These are phyloP conservation scores for Solanum tacnaense DNA, from an alignment of 257 asterid species.

Conservation along the genomic window DNA sequence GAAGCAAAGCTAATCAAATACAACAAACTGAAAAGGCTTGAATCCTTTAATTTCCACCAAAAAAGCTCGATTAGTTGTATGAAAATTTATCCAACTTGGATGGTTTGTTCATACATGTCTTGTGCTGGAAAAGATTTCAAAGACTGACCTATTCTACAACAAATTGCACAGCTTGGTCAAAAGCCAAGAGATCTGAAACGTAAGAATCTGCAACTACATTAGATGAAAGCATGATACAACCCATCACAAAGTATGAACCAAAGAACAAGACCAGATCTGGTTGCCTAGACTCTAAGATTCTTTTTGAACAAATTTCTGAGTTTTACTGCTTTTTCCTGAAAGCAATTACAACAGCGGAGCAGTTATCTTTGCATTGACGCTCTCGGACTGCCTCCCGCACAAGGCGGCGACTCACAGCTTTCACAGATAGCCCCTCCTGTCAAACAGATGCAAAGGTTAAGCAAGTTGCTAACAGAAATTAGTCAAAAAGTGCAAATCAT, in stretches of 20 bases:
- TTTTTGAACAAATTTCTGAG: neutral
- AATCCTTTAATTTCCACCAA: neutral
- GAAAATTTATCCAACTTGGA: neutral
- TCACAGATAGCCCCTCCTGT: conserved; percentile 59
- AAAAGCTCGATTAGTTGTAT: neutral
- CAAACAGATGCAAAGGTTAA: conserved; percentile 1
- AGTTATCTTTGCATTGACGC: conserved; percentile 82
- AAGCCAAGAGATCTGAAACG: neutral
- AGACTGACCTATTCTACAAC: neutral
- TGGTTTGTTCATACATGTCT: neutral
- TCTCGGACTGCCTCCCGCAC: conserved; percentile 87
- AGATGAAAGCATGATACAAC: neutral
- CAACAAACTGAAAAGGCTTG: neutral
- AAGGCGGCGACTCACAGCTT: conserved; percentile 61
- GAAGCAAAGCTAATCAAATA: neutral
- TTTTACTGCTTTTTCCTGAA: conserved; percentile 25
- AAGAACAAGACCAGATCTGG: neutral
- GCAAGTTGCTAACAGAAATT: neutral
- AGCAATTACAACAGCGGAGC: conserved; percentile 66
- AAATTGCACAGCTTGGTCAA: neutral
- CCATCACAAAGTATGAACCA: neutral
- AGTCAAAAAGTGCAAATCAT: neutral
- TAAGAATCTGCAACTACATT: neutral
- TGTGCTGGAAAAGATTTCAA: neutral
- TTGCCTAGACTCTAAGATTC: neutral